Evolutionary conservation across 805 yeast species (phyloP).

Genomic region (Ogataea dorogensis): DNA sequence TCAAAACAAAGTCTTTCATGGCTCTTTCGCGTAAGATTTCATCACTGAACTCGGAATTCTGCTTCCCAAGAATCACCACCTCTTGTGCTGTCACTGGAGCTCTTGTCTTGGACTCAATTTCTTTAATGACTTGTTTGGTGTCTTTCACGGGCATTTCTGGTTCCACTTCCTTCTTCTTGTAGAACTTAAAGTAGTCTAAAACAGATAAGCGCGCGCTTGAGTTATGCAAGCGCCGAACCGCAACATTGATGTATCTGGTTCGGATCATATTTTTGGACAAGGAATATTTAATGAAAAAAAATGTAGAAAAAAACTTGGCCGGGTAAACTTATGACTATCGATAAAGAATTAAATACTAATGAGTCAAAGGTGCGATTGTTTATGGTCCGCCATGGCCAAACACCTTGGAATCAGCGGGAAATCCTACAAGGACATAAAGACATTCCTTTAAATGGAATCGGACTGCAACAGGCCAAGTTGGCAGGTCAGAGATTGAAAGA

Average conservation of each 20-base stretch:
- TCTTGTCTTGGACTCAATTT: constrained; percentile 25
- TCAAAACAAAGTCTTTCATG: constrained; percentile 31
- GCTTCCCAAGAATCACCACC: constrained; percentile 32
- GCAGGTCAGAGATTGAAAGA: constrained; percentile 47
- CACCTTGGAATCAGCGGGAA: constrained; percentile 65
- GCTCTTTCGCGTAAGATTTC: constrained; percentile 21
- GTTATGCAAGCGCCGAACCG: constrained; percentile 15
- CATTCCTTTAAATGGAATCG: constrained; percentile 59
- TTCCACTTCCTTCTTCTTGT: constrained; percentile 21
- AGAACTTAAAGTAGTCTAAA: constrained; percentile 34
- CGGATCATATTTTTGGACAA: constrained; percentile 2
- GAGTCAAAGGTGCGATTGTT: constrained; percentile 38
- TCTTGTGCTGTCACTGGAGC: constrained; percentile 15
- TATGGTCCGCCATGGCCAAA: constrained; percentile 81
- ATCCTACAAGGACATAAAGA: constrained; percentile 80
- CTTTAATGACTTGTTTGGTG: constrained; percentile 31
- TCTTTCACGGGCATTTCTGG: constrained; percentile 21
- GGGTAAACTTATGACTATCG: constrained; percentile 22
- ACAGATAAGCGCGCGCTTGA: constrained; percentile 21
- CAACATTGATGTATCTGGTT: constrained; percentile 2
- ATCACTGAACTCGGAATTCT: constrained; percentile 28
- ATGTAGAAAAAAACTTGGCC: constrained; percentile 4
- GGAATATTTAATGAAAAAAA: constrained; percentile 2
- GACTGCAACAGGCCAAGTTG: constrained; percentile 55
- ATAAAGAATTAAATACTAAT: constrained; percentile 21